Evolutionary conservation across 1,284 basidiomycete species (phyloP), one percentile per base, ranked within the genome.

Genomic region (Cystodermella granulosa): DNA sequence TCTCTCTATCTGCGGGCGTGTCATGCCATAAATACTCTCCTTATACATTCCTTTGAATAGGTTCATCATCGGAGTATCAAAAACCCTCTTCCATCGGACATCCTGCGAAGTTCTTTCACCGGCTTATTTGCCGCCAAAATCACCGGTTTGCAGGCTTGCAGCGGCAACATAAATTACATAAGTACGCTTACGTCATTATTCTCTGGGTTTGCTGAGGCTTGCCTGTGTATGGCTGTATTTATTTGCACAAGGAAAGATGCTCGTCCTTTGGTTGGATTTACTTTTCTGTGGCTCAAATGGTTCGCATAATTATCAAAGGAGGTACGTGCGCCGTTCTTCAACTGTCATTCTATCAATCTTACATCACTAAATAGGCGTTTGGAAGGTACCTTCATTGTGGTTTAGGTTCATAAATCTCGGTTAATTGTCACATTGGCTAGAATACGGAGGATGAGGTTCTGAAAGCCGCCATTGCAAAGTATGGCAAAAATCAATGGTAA

Each of bases 391-490:
- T 49, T 17, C 16, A 23, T 4, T 22, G 17, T 16, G 42, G 8
- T 11, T 11, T 47, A 31, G 34, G 15, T 20, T 21, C 23, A 22
- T 43, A 28, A 23, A 34, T 21, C 38, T 28, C 47, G 43, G 2
- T 24, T 47, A 20, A 50, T 47, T 61, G 43, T 58, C 44, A 28
- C 24, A 41, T 47, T 28, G 37, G 35, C 26, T 49, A 90, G 84
- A 90, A 90, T 71, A 91, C 88, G n/a, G 93, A 96, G 72, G 93
- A 96, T 66, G 92, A 96, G 67, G 93, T 96, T 43, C 78, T 96
- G 57, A 96, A 97, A 68, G 94, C 93, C 49, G 93, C 93, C 59
- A 96, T 97, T 65, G 91, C 92, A 55, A 96, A 96, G 74, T 95
- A 95, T 59, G 92, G 92, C 60, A 94, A 95, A 75, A 96, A 97